Base-by-base conservation (phyloP, 2,329 filamentous ascomycete genomes). In the Beauveria medogensis region DNA sequence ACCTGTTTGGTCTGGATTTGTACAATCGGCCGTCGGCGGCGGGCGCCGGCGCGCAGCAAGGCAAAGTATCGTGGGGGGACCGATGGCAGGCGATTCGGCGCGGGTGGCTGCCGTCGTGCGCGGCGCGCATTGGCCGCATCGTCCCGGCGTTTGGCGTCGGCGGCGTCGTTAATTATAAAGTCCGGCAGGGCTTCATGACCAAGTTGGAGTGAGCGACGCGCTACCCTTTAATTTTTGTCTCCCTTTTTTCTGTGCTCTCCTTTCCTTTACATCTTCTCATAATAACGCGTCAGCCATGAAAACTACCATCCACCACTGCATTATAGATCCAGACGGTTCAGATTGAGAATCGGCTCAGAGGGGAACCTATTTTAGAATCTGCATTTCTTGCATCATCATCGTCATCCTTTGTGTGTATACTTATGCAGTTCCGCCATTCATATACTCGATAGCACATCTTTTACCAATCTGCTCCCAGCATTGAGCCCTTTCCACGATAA, bases 91-190 rank as follows among this genome's bases (percentile, higher is more conserved):
- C 84, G 58, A 84, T 96, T n/a, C 78, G 82, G 61, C 80, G 83
- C 65, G 91, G 95, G 70, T 96, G 91, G 86, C 75, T 81, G 20
- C 81, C 88, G 64, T 93, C 89, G 71, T 84, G 85, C 34, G 74
- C 83, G 61, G 92, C 92, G 28, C 78, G 92, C 59, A 88, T 96
- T 74, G 89, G 89, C 63, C 82, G 92, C 69, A 96, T 96, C 67
- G 82, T 96, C 2, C 92, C 92, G 20, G 92, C 92, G 0, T 96
- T 93, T 77, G 92, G 92, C 2, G 81, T 96, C 14, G 92, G 92
- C 1, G 92, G 92, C 0, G 90, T 96, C 12, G 88, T 94, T 12
- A 96, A 96, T 74, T 81, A 81, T 62, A 86, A 89, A 69, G 78
- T 93, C 50, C 81, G 92, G 67, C 78, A 76, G 69, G 77, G 71